Percentiles rank a stretch among this genome's conserved stretches.
These are phyloP conservation scores for Knoxia roxburghii DNA, from an alignment of 257 asterid genomes.

Conservation along the genomic window DNA sequence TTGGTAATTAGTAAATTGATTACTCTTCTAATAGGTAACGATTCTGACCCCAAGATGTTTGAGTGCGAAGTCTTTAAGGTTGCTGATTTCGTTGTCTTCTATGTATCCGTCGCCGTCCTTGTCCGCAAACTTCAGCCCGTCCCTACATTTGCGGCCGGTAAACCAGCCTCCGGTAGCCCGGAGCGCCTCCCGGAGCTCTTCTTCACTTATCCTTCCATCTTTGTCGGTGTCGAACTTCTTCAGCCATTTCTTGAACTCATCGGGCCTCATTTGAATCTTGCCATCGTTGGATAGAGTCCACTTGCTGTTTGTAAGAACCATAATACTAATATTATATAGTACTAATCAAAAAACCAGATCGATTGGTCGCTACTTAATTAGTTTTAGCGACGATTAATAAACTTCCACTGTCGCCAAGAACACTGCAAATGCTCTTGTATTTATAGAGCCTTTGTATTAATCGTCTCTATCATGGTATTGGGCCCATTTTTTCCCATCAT, in stretches of 20 bases:
- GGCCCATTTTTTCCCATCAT: too few species aligned
- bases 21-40: conserved; percentile 9
- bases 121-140: conserved; percentile 30
- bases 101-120: conserved; percentile 29
- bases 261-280: conserved; percentile 23
- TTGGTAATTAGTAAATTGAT: too few species aligned
- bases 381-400: too few species aligned
- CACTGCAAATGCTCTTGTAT: too few species aligned
- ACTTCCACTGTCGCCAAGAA: too few species aligned
- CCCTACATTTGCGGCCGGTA: conserved; percentile 19
- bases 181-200: conserved; percentile 35
- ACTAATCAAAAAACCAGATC: too few species aligned
- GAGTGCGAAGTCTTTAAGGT: conserved; percentile 33
- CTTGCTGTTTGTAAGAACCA: too few species aligned
- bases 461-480: too few species aligned
- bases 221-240: conserved; percentile 24
- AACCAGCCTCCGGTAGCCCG: conserved; percentile 30
- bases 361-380: too few species aligned
- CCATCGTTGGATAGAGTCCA: conserved; percentile 12
- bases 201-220: conserved; percentile 30
- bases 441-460: too few species aligned
- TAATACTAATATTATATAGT: too few species aligned
- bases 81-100: conserved; percentile 26
- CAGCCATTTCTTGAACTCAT: conserved; percentile 48
- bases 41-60: conserved; percentile 27